A percentile compares a stretch with the other conserved stretches of the same genome.
These are phyloP conservation scores for Trypanosoma scelopori DNA, from an alignment of 208 protist species.

Conservation along the genomic window DNA sequence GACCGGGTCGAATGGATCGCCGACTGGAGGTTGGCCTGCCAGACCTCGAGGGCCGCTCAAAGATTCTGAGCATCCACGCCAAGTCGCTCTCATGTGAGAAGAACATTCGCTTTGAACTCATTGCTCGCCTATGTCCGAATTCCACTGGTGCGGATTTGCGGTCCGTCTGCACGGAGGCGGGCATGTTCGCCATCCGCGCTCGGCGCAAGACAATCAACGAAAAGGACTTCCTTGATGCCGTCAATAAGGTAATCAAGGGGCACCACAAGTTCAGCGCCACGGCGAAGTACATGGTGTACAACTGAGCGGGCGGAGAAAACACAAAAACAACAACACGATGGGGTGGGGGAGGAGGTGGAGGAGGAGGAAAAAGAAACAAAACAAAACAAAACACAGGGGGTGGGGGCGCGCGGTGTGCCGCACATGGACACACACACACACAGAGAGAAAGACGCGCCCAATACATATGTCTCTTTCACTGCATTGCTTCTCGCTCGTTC, in stretches of 20 bases:
- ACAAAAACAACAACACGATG: conserved; percentile 2
- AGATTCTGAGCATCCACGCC: conserved; percentile 99
- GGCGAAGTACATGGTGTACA: conserved; percentile 99
- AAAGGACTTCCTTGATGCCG: conserved; percentile 99
- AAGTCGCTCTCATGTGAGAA: conserved; percentile 97
- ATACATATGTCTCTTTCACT: neutral
- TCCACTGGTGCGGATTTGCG: conserved; percentile 97
- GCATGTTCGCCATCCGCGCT: conserved; percentile 99
- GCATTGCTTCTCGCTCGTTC: neutral
- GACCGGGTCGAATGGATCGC: conserved; percentile 99
- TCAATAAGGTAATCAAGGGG: conserved; percentile 99
- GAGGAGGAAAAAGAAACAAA: conserved; percentile 19
- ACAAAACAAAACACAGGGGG: too few species aligned
- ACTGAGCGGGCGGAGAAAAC: conserved; percentile 70
- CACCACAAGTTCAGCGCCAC: conserved; percentile 99
- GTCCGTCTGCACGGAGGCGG: conserved; percentile 99
- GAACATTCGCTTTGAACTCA: conserved; percentile 98
- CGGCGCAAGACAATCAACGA: conserved; percentile 99
- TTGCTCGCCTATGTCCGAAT: conserved; percentile 99
- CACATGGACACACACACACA: too few species aligned
- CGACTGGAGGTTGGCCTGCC: conserved; percentile 99
- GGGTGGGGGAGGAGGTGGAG: neutral
- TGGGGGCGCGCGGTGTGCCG: too few species aligned
- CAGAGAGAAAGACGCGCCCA: too few species aligned
- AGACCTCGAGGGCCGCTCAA: conserved; percentile 97